Percentiles rank a stretch among this genome's conserved stretches.
Conservation (phyloP, 805 yeast genomes). For the Suhomyces tanzawaensis region DNA sequence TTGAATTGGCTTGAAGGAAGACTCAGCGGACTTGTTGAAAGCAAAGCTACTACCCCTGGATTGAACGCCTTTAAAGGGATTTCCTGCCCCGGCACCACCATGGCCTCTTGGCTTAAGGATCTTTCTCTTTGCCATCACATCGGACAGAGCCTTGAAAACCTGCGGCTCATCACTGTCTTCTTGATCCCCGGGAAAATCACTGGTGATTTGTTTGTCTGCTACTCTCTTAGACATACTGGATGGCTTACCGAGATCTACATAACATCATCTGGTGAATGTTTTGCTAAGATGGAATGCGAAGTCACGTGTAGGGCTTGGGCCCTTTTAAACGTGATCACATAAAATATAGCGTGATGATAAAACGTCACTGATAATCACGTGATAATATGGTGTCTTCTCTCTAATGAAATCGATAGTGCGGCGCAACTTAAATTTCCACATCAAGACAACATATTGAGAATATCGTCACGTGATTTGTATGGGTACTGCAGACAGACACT, state of each 20-base stretch:
- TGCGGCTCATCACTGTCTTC: constrained; percentile 33
- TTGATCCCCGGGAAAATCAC: constrained; percentile 39
- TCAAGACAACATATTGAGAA: background rate
- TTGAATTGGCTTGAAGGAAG: background rate
- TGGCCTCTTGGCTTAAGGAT: constrained; percentile 55
- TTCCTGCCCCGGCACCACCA: constrained; percentile 1
- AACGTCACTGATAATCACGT: constrained; percentile 1
- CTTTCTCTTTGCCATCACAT: constrained; percentile 64
- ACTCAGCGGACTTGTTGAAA: background rate
- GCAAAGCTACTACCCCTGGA: background rate
- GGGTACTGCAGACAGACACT: constrained; percentile 1
- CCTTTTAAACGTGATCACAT: constrained; percentile 1
- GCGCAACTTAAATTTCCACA: background rate
- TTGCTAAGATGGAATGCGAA: background rate
- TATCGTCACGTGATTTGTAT: background rate
- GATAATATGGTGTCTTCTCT: background rate
- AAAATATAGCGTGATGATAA: background rate
- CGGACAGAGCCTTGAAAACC: constrained; percentile 52
- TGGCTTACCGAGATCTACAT: background rate
- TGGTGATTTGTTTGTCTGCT: constrained; percentile 62
- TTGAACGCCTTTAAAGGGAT: constrained; percentile 1
- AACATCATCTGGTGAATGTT: background rate
- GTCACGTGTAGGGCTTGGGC: constrained; percentile 12
- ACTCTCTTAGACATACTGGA: constrained; percentile 62
- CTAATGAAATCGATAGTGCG: background rate